These are phyloP conservation scores for Martiniozyma asiatica DNA, from an alignment of 1,139 yeast genomes.

Conservation along the genomic window DNA sequence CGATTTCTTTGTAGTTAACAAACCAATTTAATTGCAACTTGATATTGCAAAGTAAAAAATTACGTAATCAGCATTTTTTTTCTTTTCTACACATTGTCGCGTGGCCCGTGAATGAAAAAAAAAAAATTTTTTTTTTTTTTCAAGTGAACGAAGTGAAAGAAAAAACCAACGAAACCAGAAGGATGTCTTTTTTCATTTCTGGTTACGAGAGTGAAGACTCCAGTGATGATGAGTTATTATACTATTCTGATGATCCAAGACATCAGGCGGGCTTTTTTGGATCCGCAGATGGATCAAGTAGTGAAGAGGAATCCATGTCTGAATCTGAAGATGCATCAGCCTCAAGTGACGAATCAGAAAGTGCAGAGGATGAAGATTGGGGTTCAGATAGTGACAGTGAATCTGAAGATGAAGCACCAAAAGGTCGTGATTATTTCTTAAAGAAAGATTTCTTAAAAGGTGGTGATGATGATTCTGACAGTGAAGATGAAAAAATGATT, in stretches of 20 bases:
- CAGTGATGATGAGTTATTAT: constrained; percentile 66
- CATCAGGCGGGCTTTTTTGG: no score
- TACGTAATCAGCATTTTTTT: background rate
- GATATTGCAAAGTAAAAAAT: no score
- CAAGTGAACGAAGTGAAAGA: background rate
- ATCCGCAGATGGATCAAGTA: constrained; percentile 16
- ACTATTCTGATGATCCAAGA: constrained; percentile 60
- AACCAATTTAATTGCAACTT: no score
- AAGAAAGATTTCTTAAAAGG: constrained; percentile 40
- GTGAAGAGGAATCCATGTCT: constrained; percentile 24
- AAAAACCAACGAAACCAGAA: background rate
- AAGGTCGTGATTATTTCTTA: constrained; percentile 47
- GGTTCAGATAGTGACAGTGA: constrained; percentile 29
- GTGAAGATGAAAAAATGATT: constrained; percentile 60
- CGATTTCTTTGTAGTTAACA: no score
- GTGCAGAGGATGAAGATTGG: constrained; percentile 25
- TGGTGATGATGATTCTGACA: constrained; percentile 38
- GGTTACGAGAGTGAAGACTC: constrained; percentile 47
- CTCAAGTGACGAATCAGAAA: constrained; percentile 23
- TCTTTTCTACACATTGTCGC: background rate
- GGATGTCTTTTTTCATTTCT: constrained; percentile 73
- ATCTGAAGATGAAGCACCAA: constrained; percentile 24
- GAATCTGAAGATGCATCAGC: constrained; percentile 25
- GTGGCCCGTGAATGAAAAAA: no score
- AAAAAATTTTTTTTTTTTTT: constrained; percentile 1